These are phyloP conservation scores for Phytopythium litorale DNA, from an alignment of 352 stramenopile genomes.

Conservation along the genomic window DNA sequence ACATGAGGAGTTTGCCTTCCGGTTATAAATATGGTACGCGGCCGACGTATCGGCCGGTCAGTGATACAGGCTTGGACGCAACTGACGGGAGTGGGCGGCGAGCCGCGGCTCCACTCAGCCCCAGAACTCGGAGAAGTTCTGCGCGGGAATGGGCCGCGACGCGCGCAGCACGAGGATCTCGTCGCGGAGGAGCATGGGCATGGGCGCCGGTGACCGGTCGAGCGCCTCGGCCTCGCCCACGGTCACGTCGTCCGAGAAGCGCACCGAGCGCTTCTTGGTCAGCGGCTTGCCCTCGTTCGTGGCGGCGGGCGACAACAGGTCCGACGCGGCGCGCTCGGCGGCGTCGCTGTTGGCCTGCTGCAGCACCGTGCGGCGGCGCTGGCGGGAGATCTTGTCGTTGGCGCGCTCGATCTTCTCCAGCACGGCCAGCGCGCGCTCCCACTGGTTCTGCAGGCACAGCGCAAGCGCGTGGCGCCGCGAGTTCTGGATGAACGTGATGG, in stretches of 20 bases:
- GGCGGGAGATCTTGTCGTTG: constrained; percentile 71
- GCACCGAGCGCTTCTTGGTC: constrained; percentile 32
- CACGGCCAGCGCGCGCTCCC: constrained; percentile 62
- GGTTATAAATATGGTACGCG: constrained; percentile 7
- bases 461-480: constrained; percentile 65
- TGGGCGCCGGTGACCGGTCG: constrained; percentile 52
- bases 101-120: constrained; percentile 17
- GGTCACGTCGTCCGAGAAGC: constrained; percentile 58
- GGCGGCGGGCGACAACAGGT: constrained; percentile 17
- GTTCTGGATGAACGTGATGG: constrained; percentile 74
- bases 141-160: constrained; percentile 59
- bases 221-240: constrained; percentile 35
- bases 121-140: constrained; percentile 84
- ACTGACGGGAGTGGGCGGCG: background rate
- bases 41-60: background rate
- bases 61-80: constrained; percentile 1
- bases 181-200: constrained; percentile 67
- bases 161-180: constrained; percentile 77
- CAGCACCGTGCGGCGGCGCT: constrained; percentile 58
- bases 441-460: constrained; percentile 71
- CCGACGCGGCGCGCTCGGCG: constrained; percentile 17
- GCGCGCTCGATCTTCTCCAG: constrained; percentile 81
- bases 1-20: background rate
- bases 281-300: constrained; percentile 7
- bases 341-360: constrained; percentile 50